Base-by-base conservation (phyloP, 2,329 filamentous ascomycete genomes). In the Cephalotrichum gorgonifer region DNA sequence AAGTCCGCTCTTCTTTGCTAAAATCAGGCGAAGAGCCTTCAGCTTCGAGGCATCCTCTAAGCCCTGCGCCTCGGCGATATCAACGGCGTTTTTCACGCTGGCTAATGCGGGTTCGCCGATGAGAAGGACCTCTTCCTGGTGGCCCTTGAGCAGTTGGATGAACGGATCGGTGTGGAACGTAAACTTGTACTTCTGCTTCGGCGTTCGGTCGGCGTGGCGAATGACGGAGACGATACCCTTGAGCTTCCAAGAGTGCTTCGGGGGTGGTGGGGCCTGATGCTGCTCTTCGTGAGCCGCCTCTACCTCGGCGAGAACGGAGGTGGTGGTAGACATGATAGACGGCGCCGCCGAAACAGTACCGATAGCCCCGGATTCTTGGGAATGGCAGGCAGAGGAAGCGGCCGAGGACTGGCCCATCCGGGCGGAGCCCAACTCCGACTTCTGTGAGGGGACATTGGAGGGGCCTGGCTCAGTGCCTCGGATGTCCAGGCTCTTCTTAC, bases 161-260 rank as follows among this genome's bases (percentile, higher is more conserved):
- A 98, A 98, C 0, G 93, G 93, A 54, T 90, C 88, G 0, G 89
- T 95, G 61, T 98, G 93, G 58, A 98, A 97, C 0, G 93, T 98
- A 60, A 97, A 98, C 64, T 98, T 98, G 74, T 96, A 96, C 64
- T 98, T 98, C 60, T 98, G 93, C 68, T 98, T 98, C 2, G 93
- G 93, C 1, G 93, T 98, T 50, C 93, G 85, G 68, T 98, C 93
- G 3, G 94, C 94, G 65, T 98, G 93, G 26, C 93, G 82, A 55
- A 98, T 89, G 15, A 98, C 93, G 2, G 90, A 91, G 1, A 98
- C 91, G 68, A 98, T 90, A 12, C 93, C 93, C 68, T 98, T 98
- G 47, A 98, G 73, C 64, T 95, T 97, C 93, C 93, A 98, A 11
- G 93, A 88, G 60, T 95, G 89, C 59, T 96, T 96, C 0, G 85